Evolutionary conservation across 2,329 filamentous ascomycete genomes (phyloP).

Genomic region (Thelonectria olida): DNA sequence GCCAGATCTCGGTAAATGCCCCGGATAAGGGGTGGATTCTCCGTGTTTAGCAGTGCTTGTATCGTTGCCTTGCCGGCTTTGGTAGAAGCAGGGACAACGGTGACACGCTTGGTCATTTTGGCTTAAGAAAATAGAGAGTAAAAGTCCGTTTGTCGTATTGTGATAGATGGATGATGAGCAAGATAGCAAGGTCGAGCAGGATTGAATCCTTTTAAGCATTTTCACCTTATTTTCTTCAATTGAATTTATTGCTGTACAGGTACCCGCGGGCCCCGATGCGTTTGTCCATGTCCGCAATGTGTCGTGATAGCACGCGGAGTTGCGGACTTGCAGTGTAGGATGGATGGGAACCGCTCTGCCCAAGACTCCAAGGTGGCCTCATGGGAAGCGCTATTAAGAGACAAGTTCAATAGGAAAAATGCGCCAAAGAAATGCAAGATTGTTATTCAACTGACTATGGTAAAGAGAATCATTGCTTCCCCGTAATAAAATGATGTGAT

Average conservation of each 20-base stretch:
- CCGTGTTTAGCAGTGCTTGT: slow-evolving; percentile 35
- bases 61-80: slow-evolving; percentile 44
- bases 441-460: no score
- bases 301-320: neutral
- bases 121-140: neutral
- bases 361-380: neutral
- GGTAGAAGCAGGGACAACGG: slow-evolving; percentile 46
- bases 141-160: neutral
- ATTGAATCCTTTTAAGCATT: neutral
- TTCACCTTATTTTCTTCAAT: neutral
- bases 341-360: neutral
- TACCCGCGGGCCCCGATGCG: neutral
- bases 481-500: no score
- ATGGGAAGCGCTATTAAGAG: neutral
- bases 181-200: neutral
- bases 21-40: slow-evolving; percentile 32
- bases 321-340: neutral
- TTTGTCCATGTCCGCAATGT: neutral
- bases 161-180: neutral
- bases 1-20: slow-evolving; percentile 43
- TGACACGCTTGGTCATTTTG: slow-evolving; percentile 43
- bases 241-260: neutral
- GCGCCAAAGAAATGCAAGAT: no score
- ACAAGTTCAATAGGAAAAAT: no score
- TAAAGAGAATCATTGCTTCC: no score